These are phyloP conservation scores for Clarireedia hainanense DNA, from an alignment of 2,329 filamentous ascomycete species.

Conservation along the genomic window DNA sequence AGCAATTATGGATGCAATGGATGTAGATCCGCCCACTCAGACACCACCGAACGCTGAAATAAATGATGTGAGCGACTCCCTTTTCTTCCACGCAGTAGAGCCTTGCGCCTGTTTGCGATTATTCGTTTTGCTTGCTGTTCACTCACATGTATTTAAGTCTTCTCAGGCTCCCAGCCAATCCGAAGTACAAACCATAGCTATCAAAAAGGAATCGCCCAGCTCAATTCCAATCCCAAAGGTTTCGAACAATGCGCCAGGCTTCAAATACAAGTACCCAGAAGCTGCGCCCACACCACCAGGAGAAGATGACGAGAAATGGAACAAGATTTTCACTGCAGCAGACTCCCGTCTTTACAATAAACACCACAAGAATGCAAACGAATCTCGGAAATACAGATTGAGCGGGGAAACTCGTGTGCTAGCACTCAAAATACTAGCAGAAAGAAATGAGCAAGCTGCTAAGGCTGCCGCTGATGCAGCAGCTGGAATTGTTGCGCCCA, in stretches of 20 bases:
- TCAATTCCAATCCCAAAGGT: background rate
- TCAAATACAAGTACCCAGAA: slow-evolving; percentile 29
- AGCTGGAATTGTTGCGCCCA: slow-evolving; percentile 1
- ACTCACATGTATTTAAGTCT: background rate
- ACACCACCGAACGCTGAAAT: background rate
- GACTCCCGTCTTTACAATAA: slow-evolving; percentile 28
- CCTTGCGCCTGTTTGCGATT: background rate
- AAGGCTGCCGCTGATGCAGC: slow-evolving; percentile 14
- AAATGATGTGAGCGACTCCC: background rate
- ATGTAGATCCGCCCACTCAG: background rate
- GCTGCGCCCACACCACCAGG: slow-evolving; percentile 25
- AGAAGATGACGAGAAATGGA: slow-evolving; percentile 26
- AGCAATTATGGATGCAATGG: slow-evolving; percentile 6
- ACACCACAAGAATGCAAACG: slow-evolving; percentile 20
- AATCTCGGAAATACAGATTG: slow-evolving; percentile 21
- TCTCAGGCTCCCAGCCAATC: background rate
- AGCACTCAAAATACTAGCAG: slow-evolving; percentile 21
- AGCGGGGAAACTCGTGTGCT: slow-evolving; percentile 21
- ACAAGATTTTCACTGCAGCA: slow-evolving; percentile 27
- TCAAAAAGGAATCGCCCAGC: background rate
- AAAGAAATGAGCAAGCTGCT: slow-evolving; percentile 18
- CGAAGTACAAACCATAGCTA: background rate
- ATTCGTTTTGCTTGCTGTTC: background rate
- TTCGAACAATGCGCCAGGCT: slow-evolving; percentile 18
- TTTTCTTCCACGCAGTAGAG: background rate